Percentiles rank a stretch among this genome's conserved stretches.
These are phyloP conservation scores for Petunia hybrid DNA, from an alignment of 305 asterid genomes.

Conservation along the genomic window DNA sequence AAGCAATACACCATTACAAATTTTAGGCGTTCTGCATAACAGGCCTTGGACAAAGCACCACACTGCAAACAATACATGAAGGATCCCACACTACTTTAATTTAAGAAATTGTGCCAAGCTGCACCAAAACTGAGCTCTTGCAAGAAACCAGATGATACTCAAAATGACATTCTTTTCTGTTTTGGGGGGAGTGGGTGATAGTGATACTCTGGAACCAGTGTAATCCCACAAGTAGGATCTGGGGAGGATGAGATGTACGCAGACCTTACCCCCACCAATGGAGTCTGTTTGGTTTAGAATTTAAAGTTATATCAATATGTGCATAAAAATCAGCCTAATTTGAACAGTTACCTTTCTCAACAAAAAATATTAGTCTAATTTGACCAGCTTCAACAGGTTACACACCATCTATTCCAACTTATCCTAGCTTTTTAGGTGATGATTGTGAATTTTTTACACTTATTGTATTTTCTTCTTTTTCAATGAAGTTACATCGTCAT, in stretches of 20 bases:
- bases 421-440: neutral
- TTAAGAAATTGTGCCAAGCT: neutral
- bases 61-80: conserved; percentile 1
- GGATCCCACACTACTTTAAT: neutral
- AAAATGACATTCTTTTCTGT: neutral
- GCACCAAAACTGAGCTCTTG: conserved; percentile 23
- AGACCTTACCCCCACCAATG: too few relatives aligned
- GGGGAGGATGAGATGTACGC: too few relatives aligned
- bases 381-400: conserved; percentile 20
- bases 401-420: neutral
- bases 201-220: neutral
- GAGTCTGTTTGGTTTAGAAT: neutral
- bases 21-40: neutral
- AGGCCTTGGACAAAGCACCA: neutral
- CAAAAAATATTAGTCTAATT: neutral
- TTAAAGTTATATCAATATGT: neutral
- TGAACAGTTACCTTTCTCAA: neutral
- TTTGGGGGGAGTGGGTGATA: neutral
- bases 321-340: neutral
- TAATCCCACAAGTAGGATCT: too few relatives aligned
- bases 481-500: neutral
- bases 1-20: neutral
- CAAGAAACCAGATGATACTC: neutral
- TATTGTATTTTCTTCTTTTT: neutral
- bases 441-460: neutral